Conservation (phyloP, 768 basidiomycete species). For the Guyanaporus albipodus region DNA sequence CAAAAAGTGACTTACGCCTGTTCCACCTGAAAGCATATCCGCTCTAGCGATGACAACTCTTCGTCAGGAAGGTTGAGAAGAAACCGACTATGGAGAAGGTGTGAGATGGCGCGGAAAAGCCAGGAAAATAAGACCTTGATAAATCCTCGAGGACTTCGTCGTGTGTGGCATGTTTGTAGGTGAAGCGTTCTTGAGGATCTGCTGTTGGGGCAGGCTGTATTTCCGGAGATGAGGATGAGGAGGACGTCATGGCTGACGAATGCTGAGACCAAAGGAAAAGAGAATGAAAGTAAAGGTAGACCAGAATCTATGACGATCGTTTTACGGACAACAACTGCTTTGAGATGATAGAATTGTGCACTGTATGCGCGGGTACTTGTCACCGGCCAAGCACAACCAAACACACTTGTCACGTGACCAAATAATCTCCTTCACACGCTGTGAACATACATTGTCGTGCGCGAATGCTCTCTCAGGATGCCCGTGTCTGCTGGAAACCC, state of each 20-base stretch:
- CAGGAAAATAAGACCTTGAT: constrained; percentile 56
- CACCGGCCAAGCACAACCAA: constrained; percentile 22
- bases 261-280: constrained; percentile 27
- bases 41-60: constrained; percentile 86
- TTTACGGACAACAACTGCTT: constrained; percentile 31
- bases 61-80: constrained; percentile 94
- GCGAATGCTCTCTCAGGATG: no score
- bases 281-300: constrained; percentile 29
- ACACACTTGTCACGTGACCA: constrained; percentile 20
- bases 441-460: background rate
- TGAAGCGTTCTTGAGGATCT: constrained; percentile 38
- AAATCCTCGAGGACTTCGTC: constrained; percentile 90
- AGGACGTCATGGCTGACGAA: constrained; percentile 57
- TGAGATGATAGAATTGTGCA: constrained; percentile 23
- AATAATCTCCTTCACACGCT: no score
- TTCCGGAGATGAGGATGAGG: constrained; percentile 78
- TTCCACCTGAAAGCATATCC: constrained; percentile 98
- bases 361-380: constrained; percentile 14
- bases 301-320: constrained; percentile 30
- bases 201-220: constrained; percentile 47
- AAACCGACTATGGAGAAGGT: constrained; percentile 66
- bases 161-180: constrained; percentile 70
- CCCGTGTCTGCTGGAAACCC: constrained; percentile 58
- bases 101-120: constrained; percentile 10
- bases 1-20: constrained; percentile 73